Evolutionary conservation across 371 early-diverging fungal genomes (phyloP).

Genomic region (Actinomortierella wolfii): DNA sequence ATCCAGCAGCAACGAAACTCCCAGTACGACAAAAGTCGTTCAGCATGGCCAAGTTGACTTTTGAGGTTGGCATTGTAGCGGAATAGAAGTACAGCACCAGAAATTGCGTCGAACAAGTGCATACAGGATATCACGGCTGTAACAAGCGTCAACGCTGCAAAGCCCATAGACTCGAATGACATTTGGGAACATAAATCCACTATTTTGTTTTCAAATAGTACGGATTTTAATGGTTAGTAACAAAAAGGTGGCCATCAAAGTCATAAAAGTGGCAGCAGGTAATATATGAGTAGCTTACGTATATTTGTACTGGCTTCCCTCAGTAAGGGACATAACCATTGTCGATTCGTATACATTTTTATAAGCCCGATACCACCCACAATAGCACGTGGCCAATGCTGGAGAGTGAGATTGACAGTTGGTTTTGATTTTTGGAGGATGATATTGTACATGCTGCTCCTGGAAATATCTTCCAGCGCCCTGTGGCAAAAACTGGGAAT

Average conservation of each 20-base stretch:
- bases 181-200: background rate
- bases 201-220: too few species aligned
- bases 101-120: background rate
- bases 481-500: background rate
- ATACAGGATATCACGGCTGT: background rate
- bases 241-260: background rate
- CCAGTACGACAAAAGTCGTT: background rate
- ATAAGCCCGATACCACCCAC: background rate
- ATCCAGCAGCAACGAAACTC: background rate
- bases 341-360: background rate
- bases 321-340: background rate
- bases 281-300: background rate
- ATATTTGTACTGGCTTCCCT: background rate
- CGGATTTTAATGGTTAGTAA: background rate
- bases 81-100: conserved; percentile 1
- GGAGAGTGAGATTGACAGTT: background rate
- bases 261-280: background rate
- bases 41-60: background rate
- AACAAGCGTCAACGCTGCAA: background rate
- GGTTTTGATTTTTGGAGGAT: conserved; percentile 1
- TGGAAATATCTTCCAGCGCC: background rate
- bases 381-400: background rate
- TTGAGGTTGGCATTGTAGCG: background rate
- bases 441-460: background rate
- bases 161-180: background rate